Evolutionary conservation across 1,284 basidiomycete genomes (phyloP).

Genomic region (Boletus mariae): DNA sequence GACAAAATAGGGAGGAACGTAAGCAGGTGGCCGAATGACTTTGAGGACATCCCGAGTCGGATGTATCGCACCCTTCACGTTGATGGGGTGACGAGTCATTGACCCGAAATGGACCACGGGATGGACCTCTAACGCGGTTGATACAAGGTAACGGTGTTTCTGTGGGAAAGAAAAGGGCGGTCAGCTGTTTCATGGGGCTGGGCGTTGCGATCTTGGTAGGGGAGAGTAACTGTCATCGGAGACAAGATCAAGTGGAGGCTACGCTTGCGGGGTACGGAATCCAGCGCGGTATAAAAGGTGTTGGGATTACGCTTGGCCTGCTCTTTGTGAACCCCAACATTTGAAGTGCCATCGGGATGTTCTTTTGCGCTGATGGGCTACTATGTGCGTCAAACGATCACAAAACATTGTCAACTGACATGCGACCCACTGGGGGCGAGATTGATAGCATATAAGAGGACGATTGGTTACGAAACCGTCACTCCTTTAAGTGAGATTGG

Average conservation of each 20-base stretch:
- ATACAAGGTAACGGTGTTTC: neutral
- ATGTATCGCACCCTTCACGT: neutral
- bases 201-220: neutral
- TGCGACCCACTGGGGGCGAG: too few species aligned
- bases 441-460: too few species aligned
- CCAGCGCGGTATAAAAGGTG: neutral
- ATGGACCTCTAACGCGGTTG: neutral
- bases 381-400: neutral
- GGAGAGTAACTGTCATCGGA: neutral
- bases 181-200: neutral
- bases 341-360: too few species aligned
- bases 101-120: neutral
- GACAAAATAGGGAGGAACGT: neutral
- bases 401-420: neutral
- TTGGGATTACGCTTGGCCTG: neutral
- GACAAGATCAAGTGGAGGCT: neutral
- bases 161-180: neutral
- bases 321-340: too few species aligned
- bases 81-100: neutral
- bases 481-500: neutral
- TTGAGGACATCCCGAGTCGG: neutral
- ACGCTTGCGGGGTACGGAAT: neutral
- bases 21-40: neutral
- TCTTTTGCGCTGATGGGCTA: neutral
- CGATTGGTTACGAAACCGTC: neutral